These are phyloP conservation scores for Kodamaea sp. DNA, from an alignment of 1,139 yeast species.

Conservation along the genomic window DNA sequence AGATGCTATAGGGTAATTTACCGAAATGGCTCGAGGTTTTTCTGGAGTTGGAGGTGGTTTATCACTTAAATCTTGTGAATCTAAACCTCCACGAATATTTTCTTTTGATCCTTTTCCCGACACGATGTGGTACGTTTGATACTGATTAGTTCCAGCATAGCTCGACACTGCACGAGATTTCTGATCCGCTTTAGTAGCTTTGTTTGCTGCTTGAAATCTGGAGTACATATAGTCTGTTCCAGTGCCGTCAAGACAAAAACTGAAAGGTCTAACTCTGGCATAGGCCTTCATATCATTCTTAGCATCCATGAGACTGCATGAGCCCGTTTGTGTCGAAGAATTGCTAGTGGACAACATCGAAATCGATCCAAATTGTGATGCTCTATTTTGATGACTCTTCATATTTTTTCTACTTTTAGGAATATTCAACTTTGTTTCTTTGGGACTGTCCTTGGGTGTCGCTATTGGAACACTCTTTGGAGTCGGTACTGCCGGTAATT, in stretches of 20 bases:
- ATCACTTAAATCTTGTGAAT: too few species aligned
- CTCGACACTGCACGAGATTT: too few species aligned
- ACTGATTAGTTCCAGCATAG: too few species aligned
- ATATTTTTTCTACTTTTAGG: conserved; percentile 12
- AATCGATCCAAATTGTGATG: neutral
- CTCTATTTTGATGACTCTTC: conserved; percentile 9
- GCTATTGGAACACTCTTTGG: neutral
- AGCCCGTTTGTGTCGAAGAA: neutral
- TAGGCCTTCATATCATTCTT: conserved; percentile 18
- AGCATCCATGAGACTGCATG: conserved; percentile 8
- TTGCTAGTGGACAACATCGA: conserved; percentile 2
- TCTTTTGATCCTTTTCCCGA: too few species aligned
- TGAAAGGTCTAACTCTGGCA: conserved; percentile 30
- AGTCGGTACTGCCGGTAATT: conserved; percentile 7
- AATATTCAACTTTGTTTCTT: conserved; percentile 1
- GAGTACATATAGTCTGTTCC: conserved; percentile 31
- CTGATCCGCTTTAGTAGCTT: too few species aligned
- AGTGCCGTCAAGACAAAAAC: conserved; percentile 29
- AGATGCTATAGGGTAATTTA: too few species aligned
- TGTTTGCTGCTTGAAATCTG: conserved; percentile 22
- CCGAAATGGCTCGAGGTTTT: too few species aligned
- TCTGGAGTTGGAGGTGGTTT: too few species aligned
- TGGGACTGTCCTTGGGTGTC: neutral
- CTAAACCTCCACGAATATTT: too few species aligned
- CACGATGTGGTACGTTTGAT: too few species aligned